Conservation (phyloP, 108 stramenopile genomes). For the Cyclotella baltica region DNA sequence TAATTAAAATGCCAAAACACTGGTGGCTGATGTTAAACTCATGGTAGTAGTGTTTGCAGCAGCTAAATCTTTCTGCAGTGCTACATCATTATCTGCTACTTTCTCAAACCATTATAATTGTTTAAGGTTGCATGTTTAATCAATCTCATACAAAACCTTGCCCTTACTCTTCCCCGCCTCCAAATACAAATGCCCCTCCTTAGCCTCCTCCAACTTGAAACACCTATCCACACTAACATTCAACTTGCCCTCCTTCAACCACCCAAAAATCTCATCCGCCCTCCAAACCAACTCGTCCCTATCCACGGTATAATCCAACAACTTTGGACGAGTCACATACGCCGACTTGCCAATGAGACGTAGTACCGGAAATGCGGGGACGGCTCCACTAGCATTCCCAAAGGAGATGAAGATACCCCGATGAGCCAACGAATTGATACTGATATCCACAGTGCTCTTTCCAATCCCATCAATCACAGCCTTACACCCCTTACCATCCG, state of each 20-base stretch:
- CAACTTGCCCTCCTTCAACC: slow-evolving; percentile 79
- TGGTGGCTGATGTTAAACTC: too few relatives aligned
- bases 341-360: slow-evolving; percentile 73
- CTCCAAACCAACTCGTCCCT: slow-evolving; percentile 74
- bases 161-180: slow-evolving; percentile 84
- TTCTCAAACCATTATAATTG: too few relatives aligned
- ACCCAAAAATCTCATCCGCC: slow-evolving; percentile 74
- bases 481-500: slow-evolving; percentile 77
- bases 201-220: slow-evolving; percentile 75
- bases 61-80: too few relatives aligned
- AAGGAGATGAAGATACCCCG: slow-evolving; percentile 87
- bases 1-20: too few relatives aligned
- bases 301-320: slow-evolving; percentile 72
- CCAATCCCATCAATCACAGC: slow-evolving; percentile 89
- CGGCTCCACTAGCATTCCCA: slow-evolving; percentile 88
- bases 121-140: not conserved
- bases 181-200: slow-evolving; percentile 79
- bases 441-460: slow-evolving; percentile 78
- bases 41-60: too few relatives aligned
- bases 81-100: too few relatives aligned
- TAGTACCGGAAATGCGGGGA: slow-evolving; percentile 84
- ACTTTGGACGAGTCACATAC: slow-evolving; percentile 84
- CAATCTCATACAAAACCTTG: slow-evolving; percentile 67
- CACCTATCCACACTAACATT: slow-evolving; percentile 73
- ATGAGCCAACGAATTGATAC: slow-evolving; percentile 67